phyloP scores from a whole-genome alignment of 1,284 basidiomycete genomes.

The Marasmius fiardii region DNA sequence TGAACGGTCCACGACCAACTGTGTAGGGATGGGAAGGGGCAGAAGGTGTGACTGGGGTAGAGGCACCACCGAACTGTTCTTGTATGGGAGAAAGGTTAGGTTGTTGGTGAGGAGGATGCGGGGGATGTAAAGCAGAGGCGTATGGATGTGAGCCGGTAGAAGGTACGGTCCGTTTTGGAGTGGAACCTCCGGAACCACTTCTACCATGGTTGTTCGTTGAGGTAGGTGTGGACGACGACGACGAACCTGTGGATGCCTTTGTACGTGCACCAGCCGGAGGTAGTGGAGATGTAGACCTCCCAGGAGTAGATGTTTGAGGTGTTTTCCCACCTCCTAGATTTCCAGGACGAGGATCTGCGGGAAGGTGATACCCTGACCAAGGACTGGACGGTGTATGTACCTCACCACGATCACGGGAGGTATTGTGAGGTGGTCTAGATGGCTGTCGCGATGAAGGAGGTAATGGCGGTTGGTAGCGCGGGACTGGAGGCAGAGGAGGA shows the following conservation, averaged over 20 bases:
- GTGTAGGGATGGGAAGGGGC: slow-evolving; percentile 47
- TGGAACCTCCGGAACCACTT: slow-evolving; percentile 43
- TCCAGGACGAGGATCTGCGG: slow-evolving; percentile 56
- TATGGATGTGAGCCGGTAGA: slow-evolving; percentile 48
- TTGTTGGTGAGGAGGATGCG: slow-evolving; percentile 21
- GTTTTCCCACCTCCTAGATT: slow-evolving; percentile 38
- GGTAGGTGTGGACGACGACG: slow-evolving; percentile 21
- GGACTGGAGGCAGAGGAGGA: slow-evolving; percentile 65
- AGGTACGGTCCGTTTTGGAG: slow-evolving; percentile 35
- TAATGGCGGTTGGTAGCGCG: slow-evolving; percentile 32
- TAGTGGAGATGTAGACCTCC: slow-evolving; percentile 58
- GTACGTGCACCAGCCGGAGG: slow-evolving; percentile 31
- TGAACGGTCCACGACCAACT: slow-evolving; percentile 55
- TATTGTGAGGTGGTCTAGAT: slow-evolving; percentile 2
- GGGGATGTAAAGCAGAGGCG: slow-evolving; percentile 39
- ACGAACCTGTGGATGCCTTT: slow-evolving; percentile 14
- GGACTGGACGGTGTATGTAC: slow-evolving; percentile 44
- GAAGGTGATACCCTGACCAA: slow-evolving; percentile 55
- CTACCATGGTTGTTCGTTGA: slow-evolving; percentile 39
- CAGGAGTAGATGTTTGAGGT: slow-evolving; percentile 27
- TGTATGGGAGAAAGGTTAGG: slow-evolving; percentile 66
- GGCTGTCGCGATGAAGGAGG: slow-evolving; percentile 9
- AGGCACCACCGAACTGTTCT: slow-evolving; percentile 49
- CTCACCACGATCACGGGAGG: slow-evolving; percentile 27
- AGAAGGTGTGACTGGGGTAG: slow-evolving; percentile 41